phyloP scores from a whole-genome alignment of 2,329 filamentous ascomycete species.

The Coleophoma cylindrospora region DNA sequence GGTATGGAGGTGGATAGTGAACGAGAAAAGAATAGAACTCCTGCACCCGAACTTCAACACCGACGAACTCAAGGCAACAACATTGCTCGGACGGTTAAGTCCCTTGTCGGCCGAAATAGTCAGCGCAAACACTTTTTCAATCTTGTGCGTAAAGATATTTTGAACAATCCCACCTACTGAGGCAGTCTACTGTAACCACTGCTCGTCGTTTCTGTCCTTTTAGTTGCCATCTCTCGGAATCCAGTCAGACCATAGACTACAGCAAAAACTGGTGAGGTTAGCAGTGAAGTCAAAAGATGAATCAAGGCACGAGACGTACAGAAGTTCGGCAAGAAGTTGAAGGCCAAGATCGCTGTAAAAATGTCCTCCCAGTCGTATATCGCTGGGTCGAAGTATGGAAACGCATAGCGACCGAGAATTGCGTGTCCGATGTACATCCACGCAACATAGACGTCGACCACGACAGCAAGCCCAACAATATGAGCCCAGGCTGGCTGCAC shows the following conservation, averaged over 20 bases:
- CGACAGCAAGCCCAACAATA: slow-evolving; percentile 13
- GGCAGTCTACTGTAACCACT: slow-evolving; percentile 16
- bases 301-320: slow-evolving; percentile 12
- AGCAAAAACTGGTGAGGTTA: slow-evolving; percentile 10
- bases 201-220: slow-evolving; percentile 12
- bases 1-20: no score
- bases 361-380: slow-evolving; percentile 20
- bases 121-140: no score
- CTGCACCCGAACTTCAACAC: no score
- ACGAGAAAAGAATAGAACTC: no score
- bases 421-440: slow-evolving; percentile 25
- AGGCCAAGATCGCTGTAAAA: slow-evolving; percentile 12
- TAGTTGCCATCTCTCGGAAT: slow-evolving; percentile 14
- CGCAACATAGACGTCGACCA: slow-evolving; percentile 19
- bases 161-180: slow-evolving; percentile 5
- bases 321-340: slow-evolving; percentile 12
- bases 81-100: no score
- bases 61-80: no score
- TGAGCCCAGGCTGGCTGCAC: slow-evolving; percentile 19
- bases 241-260: slow-evolving; percentile 16
- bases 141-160: no score
- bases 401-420: slow-evolving; percentile 20
- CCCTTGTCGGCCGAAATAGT: no score
- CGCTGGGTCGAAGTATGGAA: slow-evolving; percentile 25
- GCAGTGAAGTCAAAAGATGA: background rate